Evolutionary conservation across 2,329 filamentous ascomycete genomes (phyloP).

Genomic region (Talaromyces sp.): DNA sequence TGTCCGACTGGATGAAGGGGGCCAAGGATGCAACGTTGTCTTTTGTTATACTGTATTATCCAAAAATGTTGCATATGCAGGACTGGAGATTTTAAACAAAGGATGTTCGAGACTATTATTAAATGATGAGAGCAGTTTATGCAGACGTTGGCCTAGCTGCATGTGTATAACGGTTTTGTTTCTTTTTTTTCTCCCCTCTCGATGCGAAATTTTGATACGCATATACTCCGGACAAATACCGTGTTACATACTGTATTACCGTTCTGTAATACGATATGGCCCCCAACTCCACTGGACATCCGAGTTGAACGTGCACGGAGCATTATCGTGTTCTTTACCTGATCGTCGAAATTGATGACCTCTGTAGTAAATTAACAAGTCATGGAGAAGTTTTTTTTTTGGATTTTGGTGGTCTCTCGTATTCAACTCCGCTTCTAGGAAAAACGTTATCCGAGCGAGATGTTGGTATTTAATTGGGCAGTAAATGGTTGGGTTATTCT

Average conservation of each 20-base stretch:
- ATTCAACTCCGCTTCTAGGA: not conserved
- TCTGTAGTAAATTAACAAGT: not conserved
- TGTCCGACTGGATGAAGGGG: too few species aligned
- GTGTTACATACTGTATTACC: not conserved
- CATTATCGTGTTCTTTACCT: not conserved
- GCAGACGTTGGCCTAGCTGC: not conserved
- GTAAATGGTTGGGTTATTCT: too few species aligned
- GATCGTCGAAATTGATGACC: not conserved
- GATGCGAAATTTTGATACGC: not conserved
- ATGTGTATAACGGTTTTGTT: not conserved
- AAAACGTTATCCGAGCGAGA: too few species aligned
- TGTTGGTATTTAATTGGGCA: too few species aligned
- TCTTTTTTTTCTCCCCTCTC: not conserved
- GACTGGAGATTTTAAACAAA: too few species aligned
- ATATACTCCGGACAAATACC: not conserved
- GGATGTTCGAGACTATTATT: not conserved
- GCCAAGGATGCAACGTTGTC: not conserved
- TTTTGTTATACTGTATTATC: not conserved
- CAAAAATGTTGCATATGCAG: not conserved
- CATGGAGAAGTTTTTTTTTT: not conserved
- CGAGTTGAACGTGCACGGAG: not conserved
- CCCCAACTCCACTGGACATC: not conserved
- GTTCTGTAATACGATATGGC: not conserved
- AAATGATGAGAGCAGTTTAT: not conserved
- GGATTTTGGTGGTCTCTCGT: not conserved